Conservation (phyloP, 2,329 filamentous ascomycete species). For the Fusarium acutatum region DNA sequence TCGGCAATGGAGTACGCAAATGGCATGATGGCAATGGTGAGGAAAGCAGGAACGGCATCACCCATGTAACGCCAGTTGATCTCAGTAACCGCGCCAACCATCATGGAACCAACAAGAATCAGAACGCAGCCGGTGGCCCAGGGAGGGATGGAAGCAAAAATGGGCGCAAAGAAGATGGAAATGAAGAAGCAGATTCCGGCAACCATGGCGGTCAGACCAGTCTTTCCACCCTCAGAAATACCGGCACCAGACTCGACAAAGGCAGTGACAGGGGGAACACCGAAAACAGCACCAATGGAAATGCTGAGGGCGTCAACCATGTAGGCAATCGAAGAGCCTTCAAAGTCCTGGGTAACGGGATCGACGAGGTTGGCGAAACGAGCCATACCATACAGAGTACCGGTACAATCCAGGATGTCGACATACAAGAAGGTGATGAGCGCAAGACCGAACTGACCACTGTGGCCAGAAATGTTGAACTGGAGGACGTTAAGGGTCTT, state of each 20-base stretch:
- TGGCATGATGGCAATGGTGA: slow-evolving; percentile 86
- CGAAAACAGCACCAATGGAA: slow-evolving; percentile 81
- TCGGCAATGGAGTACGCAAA: slow-evolving; percentile 92
- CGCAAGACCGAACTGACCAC: slow-evolving; percentile 81
- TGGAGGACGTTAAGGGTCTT: slow-evolving; percentile 75
- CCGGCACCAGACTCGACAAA: slow-evolving; percentile 91
- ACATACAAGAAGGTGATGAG: slow-evolving; percentile 91
- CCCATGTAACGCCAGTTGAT: slow-evolving; percentile 92
- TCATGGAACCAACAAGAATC: slow-evolving; percentile 87
- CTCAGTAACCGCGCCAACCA: slow-evolving; percentile 79
- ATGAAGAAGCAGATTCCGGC: slow-evolving; percentile 87
- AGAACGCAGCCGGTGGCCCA: slow-evolving; percentile 93
- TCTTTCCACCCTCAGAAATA: slow-evolving; percentile 87
- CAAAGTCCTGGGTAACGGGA: slow-evolving; percentile 84
- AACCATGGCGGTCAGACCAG: slow-evolving; percentile 82
- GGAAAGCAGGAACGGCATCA: slow-evolving; percentile 84
- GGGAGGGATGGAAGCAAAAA: slow-evolving; percentile 87
- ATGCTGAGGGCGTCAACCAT: slow-evolving; percentile 82
- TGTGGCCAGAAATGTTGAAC: slow-evolving; percentile 75
- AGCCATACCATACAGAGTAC: slow-evolving; percentile 90
- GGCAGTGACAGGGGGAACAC: slow-evolving; percentile 82
- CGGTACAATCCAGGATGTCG: slow-evolving; percentile 87
- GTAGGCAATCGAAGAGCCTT: slow-evolving; percentile 84
- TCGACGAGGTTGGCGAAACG: slow-evolving; percentile 83
- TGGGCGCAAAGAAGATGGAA: slow-evolving; percentile 87